Evolutionary conservation across 2,329 filamentous ascomycete genomes (phyloP).

Genomic region (Hortaea sp.): DNA sequence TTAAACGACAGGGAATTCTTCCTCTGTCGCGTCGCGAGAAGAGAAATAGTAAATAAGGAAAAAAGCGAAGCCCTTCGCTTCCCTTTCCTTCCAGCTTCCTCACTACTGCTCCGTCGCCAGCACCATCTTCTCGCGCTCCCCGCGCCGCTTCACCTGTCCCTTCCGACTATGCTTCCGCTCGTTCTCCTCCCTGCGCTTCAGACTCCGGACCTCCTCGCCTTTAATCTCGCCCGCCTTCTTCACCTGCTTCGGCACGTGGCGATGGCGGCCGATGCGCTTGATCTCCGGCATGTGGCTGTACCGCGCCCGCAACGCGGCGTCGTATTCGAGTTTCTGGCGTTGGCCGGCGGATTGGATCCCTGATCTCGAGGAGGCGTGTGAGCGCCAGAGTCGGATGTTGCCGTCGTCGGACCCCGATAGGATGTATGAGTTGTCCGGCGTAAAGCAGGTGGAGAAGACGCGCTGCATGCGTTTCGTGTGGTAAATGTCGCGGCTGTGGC

Average conservation of each 20-base stretch:
- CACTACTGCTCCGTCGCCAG: slow-evolving; percentile 53
- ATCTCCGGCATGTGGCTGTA: slow-evolving; percentile 97
- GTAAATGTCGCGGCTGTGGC: slow-evolving; percentile 86
- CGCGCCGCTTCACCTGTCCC: slow-evolving; percentile 60
- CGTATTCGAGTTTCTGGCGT: slow-evolving; percentile 83
- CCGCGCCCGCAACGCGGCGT: slow-evolving; percentile 68
- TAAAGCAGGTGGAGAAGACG: slow-evolving; percentile 76
- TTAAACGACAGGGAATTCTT: background rate
- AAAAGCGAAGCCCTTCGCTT: background rate
- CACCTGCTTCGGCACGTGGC: slow-evolving; percentile 82
- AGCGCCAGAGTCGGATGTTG: slow-evolving; percentile 81
- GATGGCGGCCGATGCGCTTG: slow-evolving; percentile 76
- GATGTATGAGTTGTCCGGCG: slow-evolving; percentile 80
- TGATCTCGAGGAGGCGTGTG: slow-evolving; percentile 70
- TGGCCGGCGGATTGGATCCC: slow-evolving; percentile 80
- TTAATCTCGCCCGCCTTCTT: slow-evolving; percentile 98
- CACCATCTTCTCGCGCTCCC: slow-evolving; percentile 89
- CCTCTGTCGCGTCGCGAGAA: background rate
- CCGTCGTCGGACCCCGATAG: slow-evolving; percentile 90
- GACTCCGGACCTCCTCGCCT: slow-evolving; percentile 70
- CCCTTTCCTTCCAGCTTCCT: background rate
- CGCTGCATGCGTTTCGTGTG: slow-evolving; percentile 98
- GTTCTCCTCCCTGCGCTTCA: slow-evolving; percentile 90
- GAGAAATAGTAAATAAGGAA: background rate
- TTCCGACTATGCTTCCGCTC: slow-evolving; percentile 84